phyloP scores from a whole-genome alignment of 495 filamentous ascomycete species.

The Rhypophila decipiens region DNA sequence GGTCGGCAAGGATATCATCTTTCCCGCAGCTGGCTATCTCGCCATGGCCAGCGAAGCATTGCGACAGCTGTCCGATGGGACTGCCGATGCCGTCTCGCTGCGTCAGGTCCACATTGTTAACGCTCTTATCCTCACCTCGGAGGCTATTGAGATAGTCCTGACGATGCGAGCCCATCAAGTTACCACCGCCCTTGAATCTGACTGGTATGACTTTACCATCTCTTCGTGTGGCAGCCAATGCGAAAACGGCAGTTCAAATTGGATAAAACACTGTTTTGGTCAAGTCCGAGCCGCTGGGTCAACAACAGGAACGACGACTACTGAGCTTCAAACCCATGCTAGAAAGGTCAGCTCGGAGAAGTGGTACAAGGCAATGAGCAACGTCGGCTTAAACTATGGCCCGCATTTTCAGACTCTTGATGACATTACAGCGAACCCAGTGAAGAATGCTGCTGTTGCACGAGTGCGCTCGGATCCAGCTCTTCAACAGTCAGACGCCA shows the following conservation, averaged over 20 bases:
- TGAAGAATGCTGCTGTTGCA: not conserved
- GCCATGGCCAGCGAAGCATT: constrained; percentile 33
- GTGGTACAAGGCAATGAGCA: constrained; percentile 16
- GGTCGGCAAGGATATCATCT: constrained; percentile 30
- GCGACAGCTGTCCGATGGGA: constrained; percentile 23
- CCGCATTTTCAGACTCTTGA: constrained; percentile 19
- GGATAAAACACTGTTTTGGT: constrained; percentile 39
- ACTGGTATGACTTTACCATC: constrained; percentile 44
- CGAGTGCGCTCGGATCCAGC: not conserved
- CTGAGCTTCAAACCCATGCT: not conserved
- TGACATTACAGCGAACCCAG: not conserved
- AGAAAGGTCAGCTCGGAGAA: constrained; percentile 9
- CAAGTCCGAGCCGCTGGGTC: not conserved
- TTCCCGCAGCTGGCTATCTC: constrained; percentile 37
- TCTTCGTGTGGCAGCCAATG: constrained; percentile 27
- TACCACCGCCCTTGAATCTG: constrained; percentile 31
- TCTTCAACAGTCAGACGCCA: no score
- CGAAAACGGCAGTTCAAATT: no score
- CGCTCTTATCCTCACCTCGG: constrained; percentile 29
- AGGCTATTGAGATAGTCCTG: constrained; percentile 36
- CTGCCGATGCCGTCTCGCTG: constrained; percentile 12
- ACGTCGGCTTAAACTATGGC: constrained; percentile 19
- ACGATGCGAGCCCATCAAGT: constrained; percentile 23
- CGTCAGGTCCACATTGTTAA: constrained; percentile 30
- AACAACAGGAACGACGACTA: not conserved